A percentile compares a stretch with the other conserved stretches of the same genome.
These are phyloP conservation scores for Vicia villosa DNA, from an alignment of 306 rosid genomes.

Conservation along the genomic window DNA sequence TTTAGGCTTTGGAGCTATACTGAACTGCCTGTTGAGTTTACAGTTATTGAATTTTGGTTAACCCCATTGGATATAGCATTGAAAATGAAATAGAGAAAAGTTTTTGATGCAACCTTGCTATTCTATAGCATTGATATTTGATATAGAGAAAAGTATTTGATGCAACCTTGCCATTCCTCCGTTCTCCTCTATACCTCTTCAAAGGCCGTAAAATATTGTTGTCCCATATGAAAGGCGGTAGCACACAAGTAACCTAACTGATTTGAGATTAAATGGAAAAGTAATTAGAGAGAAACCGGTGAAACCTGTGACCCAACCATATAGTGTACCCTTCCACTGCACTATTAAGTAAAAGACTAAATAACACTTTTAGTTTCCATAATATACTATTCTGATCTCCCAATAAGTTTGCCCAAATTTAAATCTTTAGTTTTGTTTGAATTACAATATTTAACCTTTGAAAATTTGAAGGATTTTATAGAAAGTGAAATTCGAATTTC, in stretches of 20 bases:
- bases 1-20: neutral
- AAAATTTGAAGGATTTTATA: neutral
- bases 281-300: neutral
- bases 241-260: constrained; percentile 3
- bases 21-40: neutral
- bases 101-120: constrained; percentile 2
- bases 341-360: neutral
- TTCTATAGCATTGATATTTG: neutral
- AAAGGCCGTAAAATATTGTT: neutral
- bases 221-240: neutral
- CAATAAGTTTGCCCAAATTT: neutral
- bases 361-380: neutral
- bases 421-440: neutral
- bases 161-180: constrained; percentile 3
- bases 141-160: neutral
- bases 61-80: neutral
- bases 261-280: neutral
- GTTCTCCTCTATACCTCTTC: neutral
- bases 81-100: neutral
- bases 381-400: neutral
- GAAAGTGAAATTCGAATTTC: neutral
- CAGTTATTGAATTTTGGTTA: neutral
- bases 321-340: neutral
- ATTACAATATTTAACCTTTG: neutral
- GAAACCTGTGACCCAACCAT: neutral